Evolutionary conservation across 768 basidiomycete species (phyloP).

Genomic region (Mycena amicta): DNA sequence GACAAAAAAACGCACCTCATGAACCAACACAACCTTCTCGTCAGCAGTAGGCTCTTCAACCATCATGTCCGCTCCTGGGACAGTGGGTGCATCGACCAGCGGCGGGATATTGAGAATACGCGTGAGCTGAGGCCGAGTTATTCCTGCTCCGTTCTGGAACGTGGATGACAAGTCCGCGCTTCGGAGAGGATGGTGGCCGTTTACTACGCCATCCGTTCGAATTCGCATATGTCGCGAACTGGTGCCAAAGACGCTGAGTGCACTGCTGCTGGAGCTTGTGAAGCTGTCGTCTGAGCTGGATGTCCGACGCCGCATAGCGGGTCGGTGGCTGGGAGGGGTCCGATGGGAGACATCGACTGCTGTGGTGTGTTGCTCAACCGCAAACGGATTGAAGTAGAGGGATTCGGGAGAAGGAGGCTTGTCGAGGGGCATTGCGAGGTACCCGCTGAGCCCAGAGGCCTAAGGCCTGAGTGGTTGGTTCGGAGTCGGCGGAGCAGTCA

Average conservation of each 20-base stretch:
- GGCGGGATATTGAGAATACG: constrained; percentile 37
- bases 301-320: constrained; percentile 7
- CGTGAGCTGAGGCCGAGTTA: constrained; percentile 38
- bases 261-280: constrained; percentile 20
- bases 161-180: constrained; percentile 28
- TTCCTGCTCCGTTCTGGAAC: constrained; percentile 27
- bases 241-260: constrained; percentile 19
- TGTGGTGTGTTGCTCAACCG: constrained; percentile 19
- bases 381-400: constrained; percentile 23
- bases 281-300: constrained; percentile 21
- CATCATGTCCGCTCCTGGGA: constrained; percentile 18
- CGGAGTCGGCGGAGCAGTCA: neutral
- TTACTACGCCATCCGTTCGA: constrained; percentile 12
- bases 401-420: constrained; percentile 20
- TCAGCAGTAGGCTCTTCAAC: constrained; percentile 27
- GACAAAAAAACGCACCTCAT: constrained; percentile 46
- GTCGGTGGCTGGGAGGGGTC: constrained; percentile 9
- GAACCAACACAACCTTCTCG: constrained; percentile 60
- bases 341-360: constrained; percentile 13
- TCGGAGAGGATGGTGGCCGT: constrained; percentile 29
- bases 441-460: neutral
- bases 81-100: constrained; percentile 32
- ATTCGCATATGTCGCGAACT: constrained; percentile 11
- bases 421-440: neutral
- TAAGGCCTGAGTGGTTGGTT: neutral